These are phyloP conservation scores for Camellia japonica DNA, from an alignment of 148 eudicot genomes.

Conservation along the genomic window DNA sequence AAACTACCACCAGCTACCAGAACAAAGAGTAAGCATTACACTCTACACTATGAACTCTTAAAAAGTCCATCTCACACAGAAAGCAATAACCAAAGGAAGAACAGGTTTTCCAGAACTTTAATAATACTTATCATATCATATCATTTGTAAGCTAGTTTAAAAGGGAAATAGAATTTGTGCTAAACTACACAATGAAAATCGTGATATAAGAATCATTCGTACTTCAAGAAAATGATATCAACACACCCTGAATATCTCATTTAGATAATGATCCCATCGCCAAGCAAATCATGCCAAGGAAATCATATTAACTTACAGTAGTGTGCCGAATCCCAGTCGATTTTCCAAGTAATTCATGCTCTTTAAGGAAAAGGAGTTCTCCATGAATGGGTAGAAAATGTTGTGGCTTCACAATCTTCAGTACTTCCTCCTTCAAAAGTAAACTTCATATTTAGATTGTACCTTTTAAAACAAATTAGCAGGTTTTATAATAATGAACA, in stretches of 20 bases:
- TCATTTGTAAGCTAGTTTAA: not conserved
- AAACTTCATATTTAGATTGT: constrained; percentile 2
- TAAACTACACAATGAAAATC: not conserved
- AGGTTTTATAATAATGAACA: not conserved
- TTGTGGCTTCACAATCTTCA: constrained; percentile 94
- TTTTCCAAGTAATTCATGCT: constrained; percentile 92
- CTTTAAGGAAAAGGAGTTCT: constrained; percentile 89
- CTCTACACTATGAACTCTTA: not conserved
- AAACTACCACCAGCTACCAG: not conserved
- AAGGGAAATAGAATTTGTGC: not conserved
- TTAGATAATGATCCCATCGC: not conserved
- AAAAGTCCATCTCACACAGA: not conserved
- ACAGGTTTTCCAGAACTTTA: constrained; percentile 7
- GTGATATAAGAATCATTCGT: not conserved
- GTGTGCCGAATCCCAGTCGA: constrained; percentile 91
- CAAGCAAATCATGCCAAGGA: not conserved
- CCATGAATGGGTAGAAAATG: constrained; percentile 98
- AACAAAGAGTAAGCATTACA: not conserved
- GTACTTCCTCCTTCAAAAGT: constrained; percentile 74
- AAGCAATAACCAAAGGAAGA: not conserved
- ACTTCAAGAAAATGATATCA: too few relatives aligned
- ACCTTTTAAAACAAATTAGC: not conserved
- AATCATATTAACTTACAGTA: constrained; percentile 56
- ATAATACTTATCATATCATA: not conserved
- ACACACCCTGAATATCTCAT: not conserved